Conservation (phyloP, 2,329 filamentous ascomycete genomes). For the Fusarium sp. region DNA sequence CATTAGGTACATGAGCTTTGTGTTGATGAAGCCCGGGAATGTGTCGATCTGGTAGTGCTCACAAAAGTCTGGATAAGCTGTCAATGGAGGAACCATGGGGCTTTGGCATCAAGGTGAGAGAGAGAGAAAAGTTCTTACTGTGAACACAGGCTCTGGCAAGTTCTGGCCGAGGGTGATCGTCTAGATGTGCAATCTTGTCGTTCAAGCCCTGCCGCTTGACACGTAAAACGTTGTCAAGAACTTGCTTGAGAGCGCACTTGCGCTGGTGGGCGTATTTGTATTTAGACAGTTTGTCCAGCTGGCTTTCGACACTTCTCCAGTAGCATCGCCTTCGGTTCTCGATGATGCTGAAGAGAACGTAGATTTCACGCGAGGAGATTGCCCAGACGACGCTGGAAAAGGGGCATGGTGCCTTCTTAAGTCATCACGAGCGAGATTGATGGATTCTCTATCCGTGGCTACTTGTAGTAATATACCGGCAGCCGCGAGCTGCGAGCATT, state of each 20-base stretch:
- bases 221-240: background rate
- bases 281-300: background rate
- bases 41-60: slow-evolving; percentile 9
- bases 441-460: background rate
- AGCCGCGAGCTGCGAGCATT: background rate
- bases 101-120: background rate
- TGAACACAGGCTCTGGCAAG: background rate
- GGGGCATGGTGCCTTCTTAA: background rate
- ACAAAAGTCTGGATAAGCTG: background rate
- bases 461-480: background rate
- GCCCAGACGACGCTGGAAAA: background rate
- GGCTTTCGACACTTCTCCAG: background rate
- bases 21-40: slow-evolving; percentile 8
- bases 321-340: background rate
- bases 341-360: background rate
- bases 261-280: background rate
- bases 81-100: background rate
- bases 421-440: background rate
- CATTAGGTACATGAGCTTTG: slow-evolving; percentile 10
- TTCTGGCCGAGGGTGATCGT: background rate
- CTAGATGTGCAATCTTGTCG: background rate
- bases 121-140: background rate
- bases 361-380: background rate
- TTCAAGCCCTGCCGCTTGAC: background rate
- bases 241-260: slow-evolving; percentile 1